These are phyloP conservation scores for Tulasnella sp. DNA, from an alignment of 768 basidiomycete species.

Conservation along the genomic window DNA sequence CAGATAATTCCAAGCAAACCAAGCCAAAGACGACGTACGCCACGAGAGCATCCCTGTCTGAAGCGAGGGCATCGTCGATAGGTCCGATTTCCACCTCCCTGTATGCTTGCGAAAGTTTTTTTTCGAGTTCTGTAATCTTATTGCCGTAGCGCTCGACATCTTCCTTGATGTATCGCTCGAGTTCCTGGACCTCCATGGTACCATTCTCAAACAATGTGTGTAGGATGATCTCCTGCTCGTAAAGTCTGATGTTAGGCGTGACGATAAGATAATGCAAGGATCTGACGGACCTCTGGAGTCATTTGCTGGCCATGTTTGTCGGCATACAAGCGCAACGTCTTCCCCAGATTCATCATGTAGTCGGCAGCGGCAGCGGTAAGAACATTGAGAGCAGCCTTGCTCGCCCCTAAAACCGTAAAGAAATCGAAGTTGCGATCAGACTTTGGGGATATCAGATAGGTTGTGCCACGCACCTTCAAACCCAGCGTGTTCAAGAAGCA, in stretches of 20 bases:
- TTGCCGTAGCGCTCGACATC: slow-evolving; percentile 80
- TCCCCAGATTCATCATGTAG: slow-evolving; percentile 80
- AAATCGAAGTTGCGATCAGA: not conserved
- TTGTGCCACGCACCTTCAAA: slow-evolving; percentile 68
- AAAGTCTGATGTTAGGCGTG: not conserved
- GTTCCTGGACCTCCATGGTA: slow-evolving; percentile 65
- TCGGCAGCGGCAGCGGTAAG: slow-evolving; percentile 72
- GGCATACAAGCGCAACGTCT: slow-evolving; percentile 72
- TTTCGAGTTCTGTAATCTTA: slow-evolving; percentile 73
- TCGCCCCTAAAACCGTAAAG: slow-evolving; percentile 51
- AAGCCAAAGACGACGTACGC: slow-evolving; percentile 46
- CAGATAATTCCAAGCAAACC: not conserved
- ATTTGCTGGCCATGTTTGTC: slow-evolving; percentile 79
- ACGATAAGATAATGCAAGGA: slow-evolving; percentile 1
- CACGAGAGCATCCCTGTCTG: slow-evolving; percentile 61
- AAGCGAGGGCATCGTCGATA: slow-evolving; percentile 61
- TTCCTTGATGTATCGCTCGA: slow-evolving; percentile 84
- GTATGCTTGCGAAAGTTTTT: slow-evolving; percentile 80
- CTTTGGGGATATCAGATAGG: not conserved
- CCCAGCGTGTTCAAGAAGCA: slow-evolving; percentile 83
- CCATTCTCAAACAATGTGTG: slow-evolving; percentile 91
- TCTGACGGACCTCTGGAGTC: slow-evolving; percentile 69
- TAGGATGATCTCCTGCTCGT: slow-evolving; percentile 77
- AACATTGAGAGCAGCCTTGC: slow-evolving; percentile 72
- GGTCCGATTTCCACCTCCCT: slow-evolving; percentile 58